Conservation (phyloP, 1,284 basidiomycete species). For the Moesziomyces sp. region DNA sequence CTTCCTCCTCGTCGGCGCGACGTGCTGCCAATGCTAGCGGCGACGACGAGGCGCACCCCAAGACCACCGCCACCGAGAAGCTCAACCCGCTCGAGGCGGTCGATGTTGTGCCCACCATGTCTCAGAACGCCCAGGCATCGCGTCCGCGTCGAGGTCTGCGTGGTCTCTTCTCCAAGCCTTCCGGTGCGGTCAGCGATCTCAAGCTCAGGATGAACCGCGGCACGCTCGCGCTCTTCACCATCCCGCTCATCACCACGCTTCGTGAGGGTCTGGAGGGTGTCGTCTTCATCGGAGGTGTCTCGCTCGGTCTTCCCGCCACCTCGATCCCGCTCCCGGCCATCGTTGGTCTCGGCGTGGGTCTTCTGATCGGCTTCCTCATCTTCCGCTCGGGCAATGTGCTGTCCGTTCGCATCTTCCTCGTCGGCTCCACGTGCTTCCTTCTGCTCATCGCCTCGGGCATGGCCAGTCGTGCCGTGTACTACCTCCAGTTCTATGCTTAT, state of each 20-base stretch:
- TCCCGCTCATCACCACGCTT: conserved; percentile 64
- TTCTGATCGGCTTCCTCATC: conserved; percentile 55
- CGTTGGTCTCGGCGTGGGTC: conserved; percentile 54
- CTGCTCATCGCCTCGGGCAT: conserved; percentile 64
- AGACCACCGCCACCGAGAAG: conserved; percentile 37
- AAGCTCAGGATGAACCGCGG: conserved; percentile 49
- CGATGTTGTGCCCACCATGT: conserved; percentile 26
- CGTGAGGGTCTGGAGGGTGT: conserved; percentile 65
- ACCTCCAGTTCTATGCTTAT: conserved; percentile 62
- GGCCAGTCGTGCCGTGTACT: conserved; percentile 58
- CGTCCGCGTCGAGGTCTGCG: conserved; percentile 12
- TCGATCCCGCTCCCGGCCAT: conserved; percentile 65
- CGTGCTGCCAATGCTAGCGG: background rate
- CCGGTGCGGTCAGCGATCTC: conserved; percentile 24
- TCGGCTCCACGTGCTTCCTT: conserved; percentile 59
- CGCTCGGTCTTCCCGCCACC: conserved; percentile 60
- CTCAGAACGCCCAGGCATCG: background rate
- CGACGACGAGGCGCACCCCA: conserved; percentile 6
- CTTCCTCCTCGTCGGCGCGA: conserved; percentile 11
- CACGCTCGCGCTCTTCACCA: conserved; percentile 56
- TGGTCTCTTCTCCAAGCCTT: conserved; percentile 18
- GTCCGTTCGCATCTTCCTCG: conserved; percentile 55
- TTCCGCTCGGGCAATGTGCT: conserved; percentile 56
- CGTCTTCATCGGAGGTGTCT: conserved; percentile 65
- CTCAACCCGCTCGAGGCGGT: conserved; percentile 44